Conservation (phyloP, 2,329 filamentous ascomycete genomes). For the Alternaria brassicicola region DNA sequence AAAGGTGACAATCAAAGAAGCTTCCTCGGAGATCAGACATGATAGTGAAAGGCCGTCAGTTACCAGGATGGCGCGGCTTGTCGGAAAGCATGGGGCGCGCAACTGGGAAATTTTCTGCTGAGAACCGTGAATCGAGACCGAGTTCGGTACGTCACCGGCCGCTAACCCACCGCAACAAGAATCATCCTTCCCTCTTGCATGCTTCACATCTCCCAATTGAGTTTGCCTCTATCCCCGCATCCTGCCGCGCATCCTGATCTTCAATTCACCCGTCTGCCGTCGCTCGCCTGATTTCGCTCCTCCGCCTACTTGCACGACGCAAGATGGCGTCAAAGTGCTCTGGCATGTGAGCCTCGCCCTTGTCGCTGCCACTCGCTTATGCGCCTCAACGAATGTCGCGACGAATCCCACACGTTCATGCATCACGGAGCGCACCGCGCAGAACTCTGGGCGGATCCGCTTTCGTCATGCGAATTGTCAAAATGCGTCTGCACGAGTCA, state of each 20-base stretch:
- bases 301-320: not conserved
- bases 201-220: not conserved
- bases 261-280: not conserved
- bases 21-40: not conserved
- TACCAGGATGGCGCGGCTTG: constrained; percentile 17
- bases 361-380: constrained; percentile 18
- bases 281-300: not conserved
- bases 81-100: constrained; percentile 9
- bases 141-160: constrained; percentile 21
- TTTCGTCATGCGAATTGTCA: not conserved
- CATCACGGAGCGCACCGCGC: constrained; percentile 12
- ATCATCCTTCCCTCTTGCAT: constrained; percentile 4
- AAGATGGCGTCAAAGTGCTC: constrained; percentile 17
- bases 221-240: not conserved
- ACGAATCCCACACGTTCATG: constrained; percentile 14
- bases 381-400: constrained; percentile 6
- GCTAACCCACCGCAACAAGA: constrained; percentile 1
- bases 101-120: constrained; percentile 15
- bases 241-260: not conserved
- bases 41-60: constrained; percentile 1
- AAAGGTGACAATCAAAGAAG: not conserved
- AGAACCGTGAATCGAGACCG: constrained; percentile 13
- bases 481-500: not conserved
- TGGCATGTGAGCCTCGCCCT: constrained; percentile 10
- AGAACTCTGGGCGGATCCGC: constrained; percentile 1